phyloP scores from a whole-genome alignment of 75 land plant genomes.

The Selaginella tamariscina region DNA sequence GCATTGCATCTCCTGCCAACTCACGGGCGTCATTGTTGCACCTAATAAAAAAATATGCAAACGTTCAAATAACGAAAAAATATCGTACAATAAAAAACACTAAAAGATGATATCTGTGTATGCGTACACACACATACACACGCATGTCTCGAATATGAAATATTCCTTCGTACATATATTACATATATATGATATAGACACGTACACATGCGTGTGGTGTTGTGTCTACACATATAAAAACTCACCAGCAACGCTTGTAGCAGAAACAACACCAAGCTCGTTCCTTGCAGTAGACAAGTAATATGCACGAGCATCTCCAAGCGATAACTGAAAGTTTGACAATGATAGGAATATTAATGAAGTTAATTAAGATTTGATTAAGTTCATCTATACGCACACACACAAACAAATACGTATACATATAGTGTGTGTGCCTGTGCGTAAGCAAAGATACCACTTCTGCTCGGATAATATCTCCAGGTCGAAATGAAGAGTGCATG shows the following conservation, averaged over 20 bases:
- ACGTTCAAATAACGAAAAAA: neutral
- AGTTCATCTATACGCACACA: slow-evolving; percentile 5
- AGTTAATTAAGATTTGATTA: neutral
- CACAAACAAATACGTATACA: slow-evolving; percentile 1
- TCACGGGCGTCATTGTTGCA: slow-evolving; percentile 76
- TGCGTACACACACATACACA: too few relatives aligned
- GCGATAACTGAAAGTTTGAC: slow-evolving; percentile 47
- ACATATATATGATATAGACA: too few relatives aligned
- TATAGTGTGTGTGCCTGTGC: neutral
- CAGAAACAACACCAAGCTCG: slow-evolving; percentile 95
- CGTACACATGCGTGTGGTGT: too few relatives aligned
- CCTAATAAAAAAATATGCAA: too few relatives aligned
- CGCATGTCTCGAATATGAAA: too few relatives aligned
- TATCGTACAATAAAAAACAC: neutral
- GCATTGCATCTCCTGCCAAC: slow-evolving; percentile 98
- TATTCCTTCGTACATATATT: too few relatives aligned
- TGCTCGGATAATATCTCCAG: slow-evolving; percentile 87
- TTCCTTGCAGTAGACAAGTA: slow-evolving; percentile 88
- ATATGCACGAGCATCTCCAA: slow-evolving; percentile 96
- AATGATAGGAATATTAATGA: slow-evolving; percentile 3
- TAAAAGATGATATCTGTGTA: too few relatives aligned
- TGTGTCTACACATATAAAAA: neutral
- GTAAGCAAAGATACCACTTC: slow-evolving; percentile 67
- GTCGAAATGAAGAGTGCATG: slow-evolving; percentile 76
- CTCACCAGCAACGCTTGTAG: slow-evolving; percentile 79